Percentiles rank a stretch among this genome's conserved stretches.
Conservation (phyloP, 2,329 filamentous ascomycete species). For the Arthrocladium fulminans region DNA sequence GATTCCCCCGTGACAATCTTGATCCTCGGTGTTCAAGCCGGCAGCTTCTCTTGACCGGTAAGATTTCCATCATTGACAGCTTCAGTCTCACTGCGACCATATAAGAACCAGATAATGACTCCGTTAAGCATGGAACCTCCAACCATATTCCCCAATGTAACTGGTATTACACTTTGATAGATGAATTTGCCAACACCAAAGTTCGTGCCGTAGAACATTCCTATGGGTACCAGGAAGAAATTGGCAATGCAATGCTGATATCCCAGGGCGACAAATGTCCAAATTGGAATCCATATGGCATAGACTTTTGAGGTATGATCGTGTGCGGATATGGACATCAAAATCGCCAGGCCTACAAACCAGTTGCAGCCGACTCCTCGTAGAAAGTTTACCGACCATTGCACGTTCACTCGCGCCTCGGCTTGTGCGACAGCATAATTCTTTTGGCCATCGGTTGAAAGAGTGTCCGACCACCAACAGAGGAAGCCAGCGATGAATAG, state of each 20-base stretch:
- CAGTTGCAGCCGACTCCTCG: constrained; percentile 50
- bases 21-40: too few relatives aligned
- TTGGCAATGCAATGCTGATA: constrained; percentile 27
- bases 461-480: neutral
- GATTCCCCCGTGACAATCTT: too few relatives aligned
- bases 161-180: constrained; percentile 50
- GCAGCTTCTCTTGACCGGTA: too few relatives aligned
- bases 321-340: constrained; percentile 39
- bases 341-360: constrained; percentile 49
- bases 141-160: constrained; percentile 45
- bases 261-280: constrained; percentile 19
- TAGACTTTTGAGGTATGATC: constrained; percentile 47
- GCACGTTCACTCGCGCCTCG: constrained; percentile 41
- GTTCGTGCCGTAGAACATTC: constrained; percentile 40
- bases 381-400: constrained; percentile 47
- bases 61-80: too few relatives aligned
- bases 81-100: too few relatives aligned
- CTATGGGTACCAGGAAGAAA: constrained; percentile 47
- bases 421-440: constrained; percentile 27
- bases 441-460: neutral
- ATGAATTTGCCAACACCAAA: constrained; percentile 44
- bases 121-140: constrained; percentile 47
- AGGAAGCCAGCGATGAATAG: constrained; percentile 33
- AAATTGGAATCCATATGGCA: constrained; percentile 50
- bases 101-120: constrained; percentile 43